Evolutionary conservation across 345 rosid species (phyloP), one percentile per base, ranked within the genome.

Genomic region (Gynandropsis gynandra): DNA sequence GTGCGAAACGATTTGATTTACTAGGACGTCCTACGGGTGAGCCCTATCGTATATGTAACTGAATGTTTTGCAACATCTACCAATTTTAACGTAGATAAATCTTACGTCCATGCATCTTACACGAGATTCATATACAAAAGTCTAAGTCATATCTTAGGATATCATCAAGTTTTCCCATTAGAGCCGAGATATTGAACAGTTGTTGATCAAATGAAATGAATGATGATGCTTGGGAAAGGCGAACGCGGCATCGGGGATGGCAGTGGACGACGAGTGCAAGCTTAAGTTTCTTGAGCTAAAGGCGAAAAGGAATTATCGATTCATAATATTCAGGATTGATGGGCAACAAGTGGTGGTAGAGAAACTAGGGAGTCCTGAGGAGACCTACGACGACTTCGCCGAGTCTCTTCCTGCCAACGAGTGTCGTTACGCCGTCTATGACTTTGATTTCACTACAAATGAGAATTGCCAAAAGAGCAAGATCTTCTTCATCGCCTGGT

Each of bases 401-500:
- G 72, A 69, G 5, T 76, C 83, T 33, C 59, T 90, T n/a, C 98
- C 98, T 0, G 71, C 87, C 1, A 66, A 87, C 33, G 98, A 90
- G 49, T 90, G 98, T 13, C 96, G 98, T 52, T 90, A 90, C 32
- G 86, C 96, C 15, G 98, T 90, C 63, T 90, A 50, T 34, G 98
- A 90, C 52, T 84, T 87, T 7, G 96, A 90, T 46, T 90, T 79
- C 82, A 79, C 63, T 39, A 90, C 96, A 32, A 37, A 50, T 20
- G 98, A 90, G 75, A 80, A 90, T 55, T 82, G 92, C 79, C 98
- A 90, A 85, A 90, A 83, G 73, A 86, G 95, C 95, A 90, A 90
- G 71, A 90, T 90, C 57, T 83, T 87, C 81, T 90, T 90, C 83
- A 72, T 90, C 16, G 98, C 98, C 13, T 90, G 98, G 98, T 87